Evolutionary conservation across 768 basidiomycete genomes (phyloP).

Genomic region (Serendipita vermifera): DNA sequence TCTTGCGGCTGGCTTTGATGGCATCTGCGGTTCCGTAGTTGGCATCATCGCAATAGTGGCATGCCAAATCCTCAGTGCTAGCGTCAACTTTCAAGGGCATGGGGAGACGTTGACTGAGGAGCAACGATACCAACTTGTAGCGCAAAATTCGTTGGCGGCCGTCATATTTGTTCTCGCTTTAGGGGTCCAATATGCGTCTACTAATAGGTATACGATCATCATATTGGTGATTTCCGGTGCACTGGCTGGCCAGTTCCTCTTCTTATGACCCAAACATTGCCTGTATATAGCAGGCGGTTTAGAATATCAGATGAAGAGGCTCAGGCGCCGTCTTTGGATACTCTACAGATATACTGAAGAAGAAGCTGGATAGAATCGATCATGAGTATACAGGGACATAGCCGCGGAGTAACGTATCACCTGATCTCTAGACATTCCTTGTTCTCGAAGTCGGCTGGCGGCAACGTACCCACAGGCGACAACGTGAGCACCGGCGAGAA

Average conservation of each 20-base stretch:
- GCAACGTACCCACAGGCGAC: no score
- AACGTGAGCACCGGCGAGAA: no score
- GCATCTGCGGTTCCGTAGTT: not conserved
- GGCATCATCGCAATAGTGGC: constrained; percentile 3
- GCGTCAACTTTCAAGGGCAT: not conserved
- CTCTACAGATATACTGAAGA: no score
- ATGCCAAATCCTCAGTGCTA: not conserved
- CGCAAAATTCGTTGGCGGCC: not conserved
- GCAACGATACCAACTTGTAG: not conserved
- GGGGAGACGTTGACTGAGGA: not conserved
- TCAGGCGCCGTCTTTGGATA: no score
- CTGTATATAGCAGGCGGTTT: no score
- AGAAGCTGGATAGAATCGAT: no score
- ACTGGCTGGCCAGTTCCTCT: constrained; percentile 1
- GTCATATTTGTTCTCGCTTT: constrained; percentile 4
- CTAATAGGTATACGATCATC: not conserved
- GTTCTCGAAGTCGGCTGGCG: no score
- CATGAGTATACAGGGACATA: no score
- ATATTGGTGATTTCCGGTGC: not conserved
- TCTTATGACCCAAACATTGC: no score
- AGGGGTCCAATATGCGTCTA: not conserved
- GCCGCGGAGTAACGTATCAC: no score
- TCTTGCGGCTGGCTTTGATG: not conserved
- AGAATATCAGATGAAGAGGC: no score
- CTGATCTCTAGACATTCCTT: no score